Evolutionary conservation across 495 filamentous ascomycete genomes (phyloP).

Genomic region (Podospora fimiseda): DNA sequence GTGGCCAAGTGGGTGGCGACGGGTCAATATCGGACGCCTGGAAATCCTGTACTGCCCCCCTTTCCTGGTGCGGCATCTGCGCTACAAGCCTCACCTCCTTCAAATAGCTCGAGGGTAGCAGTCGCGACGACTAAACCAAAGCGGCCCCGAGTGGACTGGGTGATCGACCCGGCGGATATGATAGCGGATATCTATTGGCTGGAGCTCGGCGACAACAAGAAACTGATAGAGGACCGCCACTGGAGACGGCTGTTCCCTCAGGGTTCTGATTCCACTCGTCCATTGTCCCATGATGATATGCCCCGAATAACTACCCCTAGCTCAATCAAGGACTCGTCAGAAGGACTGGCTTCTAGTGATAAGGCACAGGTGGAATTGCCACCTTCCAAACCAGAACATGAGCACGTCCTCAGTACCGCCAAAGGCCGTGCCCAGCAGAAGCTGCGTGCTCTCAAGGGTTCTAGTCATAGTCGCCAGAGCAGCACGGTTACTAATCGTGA

Average conservation of each 20-base stretch:
- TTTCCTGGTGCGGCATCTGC: slow-evolving; percentile 39
- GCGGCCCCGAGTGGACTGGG: slow-evolving; percentile 73
- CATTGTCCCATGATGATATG: slow-evolving; percentile 17
- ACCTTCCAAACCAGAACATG: slow-evolving; percentile 22
- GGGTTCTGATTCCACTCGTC: slow-evolving; percentile 17
- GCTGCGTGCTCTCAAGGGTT: slow-evolving; percentile 41
- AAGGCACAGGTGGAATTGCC: slow-evolving; percentile 12
- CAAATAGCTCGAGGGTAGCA: slow-evolving; percentile 24
- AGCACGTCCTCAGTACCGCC: slow-evolving; percentile 28
- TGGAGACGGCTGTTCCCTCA: slow-evolving; percentile 63
- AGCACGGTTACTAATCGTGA: slow-evolving; percentile 36
- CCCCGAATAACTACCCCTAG: slow-evolving; percentile 13
- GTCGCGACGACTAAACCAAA: slow-evolving; percentile 42
- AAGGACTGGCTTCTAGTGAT: slow-evolving; percentile 10
- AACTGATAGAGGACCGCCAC: slow-evolving; percentile 63
- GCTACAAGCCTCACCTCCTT: slow-evolving; percentile 27
- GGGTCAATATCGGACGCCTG: slow-evolving; percentile 26
- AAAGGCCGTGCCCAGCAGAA: slow-evolving; percentile 44
- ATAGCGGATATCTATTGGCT: slow-evolving; percentile 82
- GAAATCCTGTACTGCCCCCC: slow-evolving; percentile 51
- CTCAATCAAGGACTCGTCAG: slow-evolving; percentile 20
- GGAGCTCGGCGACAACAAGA: slow-evolving; percentile 68
- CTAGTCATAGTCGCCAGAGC: slow-evolving; percentile 38
- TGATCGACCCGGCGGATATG: slow-evolving; percentile 67
- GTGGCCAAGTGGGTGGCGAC: slow-evolving; percentile 49